Percentiles rank a stretch among this genome's conserved stretches.
Evolutionary conservation across 116 monocot genomes (phyloP).

Genomic region (Trichopus zeylanicus): DNA sequence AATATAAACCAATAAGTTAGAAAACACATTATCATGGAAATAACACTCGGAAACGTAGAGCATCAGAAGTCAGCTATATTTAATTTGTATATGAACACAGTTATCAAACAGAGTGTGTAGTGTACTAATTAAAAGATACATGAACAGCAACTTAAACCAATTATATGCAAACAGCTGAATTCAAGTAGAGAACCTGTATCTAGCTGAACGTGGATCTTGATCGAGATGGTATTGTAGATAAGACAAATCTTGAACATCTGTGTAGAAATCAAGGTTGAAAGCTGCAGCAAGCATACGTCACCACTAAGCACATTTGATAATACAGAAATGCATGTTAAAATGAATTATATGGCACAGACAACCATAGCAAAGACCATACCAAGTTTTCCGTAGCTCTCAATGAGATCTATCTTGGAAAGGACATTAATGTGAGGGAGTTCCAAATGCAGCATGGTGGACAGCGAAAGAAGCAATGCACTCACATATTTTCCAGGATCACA

Average conservation of each 20-base stretch:
- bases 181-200: conserved; percentile 57
- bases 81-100: no score
- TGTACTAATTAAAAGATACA: no score
- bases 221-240: conserved; percentile 87
- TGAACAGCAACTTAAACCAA: no score
- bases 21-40: no score
- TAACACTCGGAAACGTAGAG: no score
- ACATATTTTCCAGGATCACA: conserved; percentile 97
- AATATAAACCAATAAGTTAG: no score
- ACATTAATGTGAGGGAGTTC: conserved; percentile 98
- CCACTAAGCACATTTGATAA: background rate
- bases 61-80: no score
- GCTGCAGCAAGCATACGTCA: conserved; percentile 27
- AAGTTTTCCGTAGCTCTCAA: conserved; percentile 87
- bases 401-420: conserved; percentile 95
- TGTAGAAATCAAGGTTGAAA: conserved; percentile 89
- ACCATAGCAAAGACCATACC: conserved; percentile 23
- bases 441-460: conserved; percentile 90
- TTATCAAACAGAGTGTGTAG: no score
- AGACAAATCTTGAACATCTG: conserved; percentile 93
- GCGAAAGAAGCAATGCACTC: conserved; percentile 84
- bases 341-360: no score
- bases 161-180: background rate
- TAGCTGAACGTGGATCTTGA: conserved; percentile 91
- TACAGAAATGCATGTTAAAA: no score